Evolutionary conservation across 371 early-diverging fungal genomes (phyloP).

Genomic region (Syncephalastrum racemosum): DNA sequence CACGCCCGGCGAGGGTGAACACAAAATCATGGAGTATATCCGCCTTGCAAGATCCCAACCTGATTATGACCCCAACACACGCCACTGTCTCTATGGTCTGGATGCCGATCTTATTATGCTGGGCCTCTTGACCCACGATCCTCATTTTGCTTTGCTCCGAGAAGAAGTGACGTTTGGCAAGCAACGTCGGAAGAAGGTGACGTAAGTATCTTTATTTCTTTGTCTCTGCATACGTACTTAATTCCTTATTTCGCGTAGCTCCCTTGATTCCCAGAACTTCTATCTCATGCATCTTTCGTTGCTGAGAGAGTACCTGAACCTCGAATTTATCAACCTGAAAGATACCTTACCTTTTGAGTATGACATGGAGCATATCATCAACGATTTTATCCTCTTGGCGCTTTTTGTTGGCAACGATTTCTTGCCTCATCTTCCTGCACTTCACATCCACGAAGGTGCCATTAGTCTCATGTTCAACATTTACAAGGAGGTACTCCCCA

Average conservation of each 20-base stretch:
- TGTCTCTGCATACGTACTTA: background rate
- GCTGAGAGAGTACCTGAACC: conserved; percentile 89
- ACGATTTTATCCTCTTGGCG: conserved; percentile 94
- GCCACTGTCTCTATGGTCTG: conserved; percentile 97
- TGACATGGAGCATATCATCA: conserved; percentile 92
- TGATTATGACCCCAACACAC: conserved; percentile 79
- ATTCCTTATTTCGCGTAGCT: conserved; percentile 4
- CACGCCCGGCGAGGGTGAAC: conserved; percentile 99
- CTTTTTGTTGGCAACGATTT: conserved; percentile 99
- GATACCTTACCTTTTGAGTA: conserved; percentile 61
- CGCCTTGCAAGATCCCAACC: conserved; percentile 81
- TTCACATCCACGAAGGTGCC: conserved; percentile 95
- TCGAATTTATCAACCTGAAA: conserved; percentile 73
- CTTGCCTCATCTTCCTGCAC: conserved; percentile 91
- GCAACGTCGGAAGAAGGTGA: conserved; percentile 57
- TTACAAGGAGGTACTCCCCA: conserved; percentile 75
- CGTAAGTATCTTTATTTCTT: conserved; percentile 19
- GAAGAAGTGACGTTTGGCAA: conserved; percentile 94
- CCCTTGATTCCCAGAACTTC: conserved; percentile 65
- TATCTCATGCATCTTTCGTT: conserved; percentile 84
- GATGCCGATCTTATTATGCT: conserved; percentile 99
- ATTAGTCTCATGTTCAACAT: conserved; percentile 83
- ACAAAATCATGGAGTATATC: conserved; percentile 99
- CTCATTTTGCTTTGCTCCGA: conserved; percentile 94
- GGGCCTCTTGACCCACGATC: conserved; percentile 93